Conservation (phyloP, 345 rosid genomes). For the Excoecaria cochinchinensis region DNA sequence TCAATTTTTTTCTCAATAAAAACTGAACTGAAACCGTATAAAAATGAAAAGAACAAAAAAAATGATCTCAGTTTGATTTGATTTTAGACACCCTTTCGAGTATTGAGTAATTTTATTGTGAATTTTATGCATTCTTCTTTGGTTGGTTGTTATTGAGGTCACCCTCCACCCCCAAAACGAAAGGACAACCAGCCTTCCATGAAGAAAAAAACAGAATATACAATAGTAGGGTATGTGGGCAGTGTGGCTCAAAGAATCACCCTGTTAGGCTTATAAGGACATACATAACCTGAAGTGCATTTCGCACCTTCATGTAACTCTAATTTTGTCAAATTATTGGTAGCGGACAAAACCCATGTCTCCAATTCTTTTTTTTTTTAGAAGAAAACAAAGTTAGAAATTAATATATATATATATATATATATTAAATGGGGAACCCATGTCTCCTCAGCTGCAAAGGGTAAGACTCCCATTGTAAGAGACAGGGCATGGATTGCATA, state of each 20-base stretch:
- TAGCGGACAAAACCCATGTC: slow-evolving; percentile 10
- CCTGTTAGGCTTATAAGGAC: slow-evolving; percentile 5
- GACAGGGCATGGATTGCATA: background rate
- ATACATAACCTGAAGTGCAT: slow-evolving; percentile 15
- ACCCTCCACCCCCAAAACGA: background rate
- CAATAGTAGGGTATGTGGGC: background rate
- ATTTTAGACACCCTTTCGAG: too few relatives aligned
- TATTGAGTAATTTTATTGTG: too few relatives aligned
- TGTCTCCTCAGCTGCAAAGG: background rate
- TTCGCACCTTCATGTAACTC: background rate
- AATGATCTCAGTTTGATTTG: too few relatives aligned
- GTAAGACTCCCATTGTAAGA: background rate
- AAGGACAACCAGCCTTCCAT: slow-evolving; percentile 3
- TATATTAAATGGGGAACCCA: background rate
- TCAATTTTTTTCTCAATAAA: too few relatives aligned
- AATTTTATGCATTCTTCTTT: too few relatives aligned
- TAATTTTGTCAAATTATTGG: slow-evolving; percentile 9
- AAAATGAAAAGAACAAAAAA: too few relatives aligned
- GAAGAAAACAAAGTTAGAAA: too few relatives aligned
- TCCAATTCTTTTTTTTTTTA: too few relatives aligned
- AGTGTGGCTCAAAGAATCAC: background rate
- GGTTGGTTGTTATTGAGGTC: background rate
- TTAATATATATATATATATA: too few relatives aligned
- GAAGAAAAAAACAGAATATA: background rate
- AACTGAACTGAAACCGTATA: too few relatives aligned